Conservation (phyloP, 2,329 filamentous ascomycete genomes). For the Diaporthe citri region DNA sequence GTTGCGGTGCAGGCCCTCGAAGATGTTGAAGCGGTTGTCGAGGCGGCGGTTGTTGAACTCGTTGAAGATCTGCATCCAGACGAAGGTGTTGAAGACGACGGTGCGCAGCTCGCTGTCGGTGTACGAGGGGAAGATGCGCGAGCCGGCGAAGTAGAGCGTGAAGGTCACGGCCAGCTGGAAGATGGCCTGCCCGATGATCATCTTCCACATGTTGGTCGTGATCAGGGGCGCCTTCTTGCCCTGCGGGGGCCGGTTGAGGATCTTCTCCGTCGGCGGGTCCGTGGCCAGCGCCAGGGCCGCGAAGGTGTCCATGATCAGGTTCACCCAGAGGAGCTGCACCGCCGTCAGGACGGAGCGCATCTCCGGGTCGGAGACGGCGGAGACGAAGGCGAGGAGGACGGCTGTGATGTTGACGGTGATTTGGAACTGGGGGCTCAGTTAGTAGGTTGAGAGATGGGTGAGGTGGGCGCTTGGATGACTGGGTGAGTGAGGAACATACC, state of each 20-base stretch:
- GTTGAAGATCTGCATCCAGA: conserved; percentile 82
- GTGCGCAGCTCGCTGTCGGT: conserved; percentile 59
- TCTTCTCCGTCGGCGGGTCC: conserved; percentile 69
- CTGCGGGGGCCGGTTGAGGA: conserved; percentile 67
- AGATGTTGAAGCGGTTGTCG: conserved; percentile 73
- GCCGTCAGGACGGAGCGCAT: conserved; percentile 73
- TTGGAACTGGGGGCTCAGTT: conserved; percentile 66
- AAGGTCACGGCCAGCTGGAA: conserved; percentile 72
- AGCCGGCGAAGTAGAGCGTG: conserved; percentile 71
- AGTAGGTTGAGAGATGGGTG: not conserved
- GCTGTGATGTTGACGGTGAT: conserved; percentile 80
- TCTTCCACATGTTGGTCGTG: conserved; percentile 77
- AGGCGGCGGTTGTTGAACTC: conserved; percentile 75
- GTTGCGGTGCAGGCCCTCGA: conserved; percentile 69
- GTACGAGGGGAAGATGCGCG: conserved; percentile 65
- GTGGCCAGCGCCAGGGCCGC: conserved; percentile 75
- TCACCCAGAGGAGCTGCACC: conserved; percentile 77
- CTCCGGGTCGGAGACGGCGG: conserved; percentile 68
- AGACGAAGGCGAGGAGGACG: conserved; percentile 74
- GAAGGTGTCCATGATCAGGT: conserved; percentile 78
- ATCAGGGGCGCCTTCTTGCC: conserved; percentile 79
- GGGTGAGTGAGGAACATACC: conserved; percentile 45
- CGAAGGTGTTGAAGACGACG: conserved; percentile 77
- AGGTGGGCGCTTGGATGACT: not conserved
- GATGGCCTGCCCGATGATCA: conserved; percentile 72